phyloP scores from a whole-genome alignment of 2,329 filamentous ascomycete genomes.

The Hypoxylon sp. region DNA sequence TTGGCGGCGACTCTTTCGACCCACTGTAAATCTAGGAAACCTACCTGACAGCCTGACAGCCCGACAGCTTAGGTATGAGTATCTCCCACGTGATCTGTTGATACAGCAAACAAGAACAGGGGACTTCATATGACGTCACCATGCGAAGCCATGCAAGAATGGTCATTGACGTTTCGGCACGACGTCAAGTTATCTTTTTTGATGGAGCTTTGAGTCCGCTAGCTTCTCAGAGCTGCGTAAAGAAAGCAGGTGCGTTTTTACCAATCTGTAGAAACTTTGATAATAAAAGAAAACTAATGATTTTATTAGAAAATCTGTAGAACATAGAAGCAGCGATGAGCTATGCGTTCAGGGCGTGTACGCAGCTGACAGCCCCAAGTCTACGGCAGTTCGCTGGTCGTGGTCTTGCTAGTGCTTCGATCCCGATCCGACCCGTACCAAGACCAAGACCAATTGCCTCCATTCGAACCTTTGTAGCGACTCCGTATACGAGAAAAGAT shows the following conservation, averaged over 20 bases:
- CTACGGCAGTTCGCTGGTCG: conserved; percentile 34
- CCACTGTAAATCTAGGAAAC: conserved; percentile 4
- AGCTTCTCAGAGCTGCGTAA: conserved; percentile 20
- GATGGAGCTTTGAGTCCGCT: conserved; percentile 35
- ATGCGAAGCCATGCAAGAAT: conserved; percentile 21
- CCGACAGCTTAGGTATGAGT: background rate
- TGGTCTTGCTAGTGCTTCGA: conserved; percentile 14
- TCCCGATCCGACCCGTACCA: background rate
- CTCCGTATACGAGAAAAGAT: conserved; percentile 28
- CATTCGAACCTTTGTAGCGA: conserved; percentile 37
- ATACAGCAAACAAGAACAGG: background rate
- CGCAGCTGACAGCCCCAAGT: conserved; percentile 42
- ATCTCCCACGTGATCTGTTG: conserved; percentile 8
- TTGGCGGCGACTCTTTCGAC: background rate
- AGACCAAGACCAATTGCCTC: background rate
- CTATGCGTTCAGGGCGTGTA: conserved; percentile 48
- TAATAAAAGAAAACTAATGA: conserved; percentile 5
- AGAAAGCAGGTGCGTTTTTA: conserved; percentile 7
- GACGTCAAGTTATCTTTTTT: conserved; percentile 21
- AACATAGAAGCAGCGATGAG: conserved; percentile 46
- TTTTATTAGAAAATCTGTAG: conserved; percentile 11
- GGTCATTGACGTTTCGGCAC: conserved; percentile 15
- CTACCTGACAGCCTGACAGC: background rate
- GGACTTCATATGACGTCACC: conserved; percentile 34
- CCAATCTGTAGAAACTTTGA: conserved; percentile 11